Evolutionary conservation across 176 grass and related monocot genomes (phyloP).

Genomic region (Oryza glaberrima): DNA sequence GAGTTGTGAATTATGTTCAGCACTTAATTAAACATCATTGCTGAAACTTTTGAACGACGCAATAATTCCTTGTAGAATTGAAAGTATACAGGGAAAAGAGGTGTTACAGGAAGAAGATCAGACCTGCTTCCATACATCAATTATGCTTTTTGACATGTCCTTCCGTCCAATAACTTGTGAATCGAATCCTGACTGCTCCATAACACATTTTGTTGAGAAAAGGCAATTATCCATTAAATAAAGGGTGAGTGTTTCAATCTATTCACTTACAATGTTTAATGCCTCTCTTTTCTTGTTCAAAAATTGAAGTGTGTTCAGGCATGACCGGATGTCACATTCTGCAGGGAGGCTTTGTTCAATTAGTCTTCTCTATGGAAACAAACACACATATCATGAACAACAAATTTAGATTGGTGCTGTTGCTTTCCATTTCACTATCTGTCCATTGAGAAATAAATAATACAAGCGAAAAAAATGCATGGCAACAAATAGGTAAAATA

Average conservation of each 20-base stretch:
- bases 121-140: conserved; percentile 96
- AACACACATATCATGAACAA: conserved; percentile 16
- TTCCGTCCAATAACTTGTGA: conserved; percentile 90
- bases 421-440: conserved; percentile 1
- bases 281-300: conserved; percentile 80
- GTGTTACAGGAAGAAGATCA: conserved; percentile 30
- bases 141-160: conserved; percentile 86
- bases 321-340: conserved; percentile 98
- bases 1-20: conserved; percentile 8
- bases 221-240: not conserved
- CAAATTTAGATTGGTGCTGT: not conserved
- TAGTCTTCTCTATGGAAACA: conserved; percentile 37
- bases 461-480: conserved; percentile 29
- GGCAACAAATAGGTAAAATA: not conserved
- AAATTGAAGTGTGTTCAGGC: conserved; percentile 98
- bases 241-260: conserved; percentile 31
- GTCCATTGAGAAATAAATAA: conserved; percentile 22
- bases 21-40: not conserved
- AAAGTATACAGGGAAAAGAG: conserved; percentile 17
- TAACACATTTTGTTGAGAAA: conserved; percentile 40
- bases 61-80: not conserved
- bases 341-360: conserved; percentile 49
- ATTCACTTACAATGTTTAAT: conserved; percentile 85
- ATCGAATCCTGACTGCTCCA: conserved; percentile 71
- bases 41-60: conserved; percentile 13